phyloP scores from a whole-genome alignment of 768 basidiomycete species.

The Tulasnella sp. region DNA sequence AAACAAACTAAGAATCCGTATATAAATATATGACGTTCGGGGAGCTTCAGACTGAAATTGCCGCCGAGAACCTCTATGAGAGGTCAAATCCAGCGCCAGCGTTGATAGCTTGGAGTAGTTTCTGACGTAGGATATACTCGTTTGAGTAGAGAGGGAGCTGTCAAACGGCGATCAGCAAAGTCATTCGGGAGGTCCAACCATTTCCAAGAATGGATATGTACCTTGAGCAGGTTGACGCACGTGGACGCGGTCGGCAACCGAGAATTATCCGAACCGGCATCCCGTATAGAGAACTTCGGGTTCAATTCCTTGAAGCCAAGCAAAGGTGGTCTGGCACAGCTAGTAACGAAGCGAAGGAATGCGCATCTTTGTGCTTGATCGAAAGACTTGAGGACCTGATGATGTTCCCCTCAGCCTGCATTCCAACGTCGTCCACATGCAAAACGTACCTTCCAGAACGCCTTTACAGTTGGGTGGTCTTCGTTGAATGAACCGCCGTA shows the following conservation, averaged over 20 bases:
- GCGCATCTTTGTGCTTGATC: slow-evolving; percentile 76
- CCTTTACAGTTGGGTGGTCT: slow-evolving; percentile 66
- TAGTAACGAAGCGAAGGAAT: slow-evolving; percentile 89
- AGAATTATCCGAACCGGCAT: slow-evolving; percentile 70
- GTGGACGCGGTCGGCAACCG: slow-evolving; percentile 80
- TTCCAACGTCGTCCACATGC: slow-evolving; percentile 12
- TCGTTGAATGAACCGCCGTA: slow-evolving; percentile 82
- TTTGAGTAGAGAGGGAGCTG: slow-evolving; percentile 73
- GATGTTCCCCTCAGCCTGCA: slow-evolving; percentile 12
- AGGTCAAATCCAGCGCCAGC: slow-evolving; percentile 92
- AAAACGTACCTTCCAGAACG: slow-evolving; percentile 80
- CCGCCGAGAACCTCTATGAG: slow-evolving; percentile 47
- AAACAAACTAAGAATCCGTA: not conserved
- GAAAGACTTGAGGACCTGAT: slow-evolving; percentile 75
- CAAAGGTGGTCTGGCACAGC: slow-evolving; percentile 85
- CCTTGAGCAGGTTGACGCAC: slow-evolving; percentile 92
- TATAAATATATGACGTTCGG: not conserved
- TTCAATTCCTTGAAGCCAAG: slow-evolving; percentile 87
- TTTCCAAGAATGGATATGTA: slow-evolving; percentile 42
- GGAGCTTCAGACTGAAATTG: not conserved
- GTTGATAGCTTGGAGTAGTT: slow-evolving; percentile 83
- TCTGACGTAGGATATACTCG: slow-evolving; percentile 66
- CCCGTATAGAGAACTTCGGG: slow-evolving; percentile 88
- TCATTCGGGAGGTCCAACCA: slow-evolving; percentile 20
- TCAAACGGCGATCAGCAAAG: slow-evolving; percentile 26